Percentiles rank a stretch among this genome's conserved stretches.
These are phyloP conservation scores for Penicillium desertorum DNA, from an alignment of 495 filamentous ascomycete genomes.

Conservation along the genomic window DNA sequence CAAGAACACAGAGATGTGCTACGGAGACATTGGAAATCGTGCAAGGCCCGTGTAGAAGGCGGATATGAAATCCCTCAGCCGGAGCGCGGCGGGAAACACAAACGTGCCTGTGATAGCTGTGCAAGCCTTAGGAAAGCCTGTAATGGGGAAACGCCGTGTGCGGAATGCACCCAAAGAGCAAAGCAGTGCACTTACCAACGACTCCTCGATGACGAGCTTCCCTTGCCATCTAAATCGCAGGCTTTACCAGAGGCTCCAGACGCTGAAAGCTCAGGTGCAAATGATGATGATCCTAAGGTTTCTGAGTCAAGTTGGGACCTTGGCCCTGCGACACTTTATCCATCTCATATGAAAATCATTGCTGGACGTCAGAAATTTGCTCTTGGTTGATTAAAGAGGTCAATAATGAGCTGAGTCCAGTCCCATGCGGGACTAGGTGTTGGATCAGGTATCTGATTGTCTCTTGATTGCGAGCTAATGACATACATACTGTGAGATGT, in stretches of 20 bases:
- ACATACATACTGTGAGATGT: not conserved
- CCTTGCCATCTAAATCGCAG: not conserved
- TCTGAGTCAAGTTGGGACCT: conserved; percentile 6
- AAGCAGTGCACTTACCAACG: conserved; percentile 36
- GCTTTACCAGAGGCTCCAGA: not conserved
- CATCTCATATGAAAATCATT: not conserved
- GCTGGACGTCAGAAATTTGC: not conserved
- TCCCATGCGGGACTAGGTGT: not conserved
- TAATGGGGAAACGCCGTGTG: conserved; percentile 29
- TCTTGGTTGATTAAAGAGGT: not conserved
- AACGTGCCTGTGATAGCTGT: conserved; percentile 40
- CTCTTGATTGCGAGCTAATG: not conserved
- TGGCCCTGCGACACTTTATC: conserved; percentile 8
- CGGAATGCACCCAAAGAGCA: conserved; percentile 30
- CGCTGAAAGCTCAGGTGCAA: not conserved
- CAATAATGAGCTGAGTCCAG: not conserved
- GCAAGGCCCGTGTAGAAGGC: conserved; percentile 25
- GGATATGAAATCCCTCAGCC: conserved; percentile 30
- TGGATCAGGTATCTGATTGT: not conserved
- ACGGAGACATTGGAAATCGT: conserved; percentile 40
- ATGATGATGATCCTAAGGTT: not conserved
- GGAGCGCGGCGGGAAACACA: conserved; percentile 33
- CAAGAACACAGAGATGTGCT: conserved; percentile 28
- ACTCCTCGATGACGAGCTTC: conserved; percentile 10
- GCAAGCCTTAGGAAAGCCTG: conserved; percentile 37